These are phyloP conservation scores for Fusarium algeriense DNA, from an alignment of 2,329 filamentous ascomycete species.

Conservation along the genomic window DNA sequence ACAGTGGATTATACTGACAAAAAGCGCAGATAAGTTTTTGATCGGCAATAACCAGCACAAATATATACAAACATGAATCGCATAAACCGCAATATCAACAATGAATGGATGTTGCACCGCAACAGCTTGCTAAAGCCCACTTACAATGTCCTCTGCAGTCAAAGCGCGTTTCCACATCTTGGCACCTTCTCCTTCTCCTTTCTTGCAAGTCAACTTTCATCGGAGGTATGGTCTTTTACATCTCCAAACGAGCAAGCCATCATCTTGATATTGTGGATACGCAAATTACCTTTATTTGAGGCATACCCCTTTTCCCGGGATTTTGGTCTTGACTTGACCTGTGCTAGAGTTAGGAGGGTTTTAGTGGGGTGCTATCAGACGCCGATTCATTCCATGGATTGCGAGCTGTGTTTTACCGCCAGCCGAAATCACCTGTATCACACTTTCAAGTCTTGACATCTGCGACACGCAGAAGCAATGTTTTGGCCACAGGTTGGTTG, in stretches of 20 bases:
- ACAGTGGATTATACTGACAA: constrained; percentile 2
- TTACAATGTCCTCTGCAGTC: constrained; percentile 30
- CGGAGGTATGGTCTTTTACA: constrained; percentile 22
- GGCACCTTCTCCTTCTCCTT: constrained; percentile 13
- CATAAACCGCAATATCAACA: not conserved
- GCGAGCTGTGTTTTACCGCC: not conserved
- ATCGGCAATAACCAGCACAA: not conserved
- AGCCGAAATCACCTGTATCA: constrained; percentile 16
- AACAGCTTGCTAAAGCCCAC: constrained; percentile 19
- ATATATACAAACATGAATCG: constrained; percentile 3
- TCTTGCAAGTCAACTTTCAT: constrained; percentile 8
- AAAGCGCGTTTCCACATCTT: constrained; percentile 32
- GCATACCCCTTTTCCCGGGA: constrained; percentile 42
- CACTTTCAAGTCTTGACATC: constrained; percentile 1
- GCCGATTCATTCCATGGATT: constrained; percentile 17
- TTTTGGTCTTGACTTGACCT: constrained; percentile 33
- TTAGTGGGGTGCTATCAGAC: constrained; percentile 29
- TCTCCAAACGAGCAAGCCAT: constrained; percentile 30
- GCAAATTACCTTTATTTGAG: constrained; percentile 45
- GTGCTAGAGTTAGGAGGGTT: constrained; percentile 29
- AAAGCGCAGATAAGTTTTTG: not conserved
- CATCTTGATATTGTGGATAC: constrained; percentile 46
- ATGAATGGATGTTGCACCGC: constrained; percentile 10
- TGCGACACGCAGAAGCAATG: constrained; percentile 7
- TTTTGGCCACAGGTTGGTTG: not conserved